Base-by-base conservation (phyloP, 257 asterid genomes). In the Salvia rosmarinus region DNA sequence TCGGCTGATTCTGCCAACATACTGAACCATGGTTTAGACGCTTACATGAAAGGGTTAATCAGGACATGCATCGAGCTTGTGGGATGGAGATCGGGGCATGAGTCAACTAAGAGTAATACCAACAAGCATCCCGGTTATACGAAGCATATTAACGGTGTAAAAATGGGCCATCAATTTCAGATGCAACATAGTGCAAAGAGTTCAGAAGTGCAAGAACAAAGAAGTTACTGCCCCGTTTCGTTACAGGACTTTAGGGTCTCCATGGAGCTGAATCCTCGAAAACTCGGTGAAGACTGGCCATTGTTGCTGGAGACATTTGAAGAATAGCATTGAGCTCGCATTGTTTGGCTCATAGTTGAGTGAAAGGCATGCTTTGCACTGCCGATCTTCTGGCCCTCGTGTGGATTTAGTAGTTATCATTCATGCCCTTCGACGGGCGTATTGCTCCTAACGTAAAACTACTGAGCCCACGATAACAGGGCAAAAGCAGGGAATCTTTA, bases 201-300 rank as follows among this genome's bases (percentile, higher is more conserved):
- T 75, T 77, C 68, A 72, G 89, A 83, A 61, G 77, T 75, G 72
- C 82, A 81, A 57, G 91, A 82, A 64, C 88, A 73, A 67, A 82
- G 79, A 56, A 51, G 56, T 64, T 82, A 56, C 56, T 69, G 72
- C 73, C 83, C 87, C 2, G 85, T 94, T 56, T 84, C 97, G 9
- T 80, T 95, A 77, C 92, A 85, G 80, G 99, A 95, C 83, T 95
- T 95, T 72, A 85, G 89, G 78, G 87, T 87, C 60, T 91, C 98
- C 56, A 89, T 91, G 99, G 99, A 91, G 88, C 84, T 91, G 80
- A 88, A 88, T 75, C 96, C 96, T 37, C 83, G 67, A 67, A 95
- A 88, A 76, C 98, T 95, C 11, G 99, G 98, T n/a, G 98, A 85
- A 81, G 96, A 91, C 77, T 95, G 99, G 99, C 98, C 99, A 1